Evolutionary conservation across 1,284 basidiomycete species (phyloP), one percentile per base, ranked within the genome.

Genomic region (Mycena sp.): DNA sequence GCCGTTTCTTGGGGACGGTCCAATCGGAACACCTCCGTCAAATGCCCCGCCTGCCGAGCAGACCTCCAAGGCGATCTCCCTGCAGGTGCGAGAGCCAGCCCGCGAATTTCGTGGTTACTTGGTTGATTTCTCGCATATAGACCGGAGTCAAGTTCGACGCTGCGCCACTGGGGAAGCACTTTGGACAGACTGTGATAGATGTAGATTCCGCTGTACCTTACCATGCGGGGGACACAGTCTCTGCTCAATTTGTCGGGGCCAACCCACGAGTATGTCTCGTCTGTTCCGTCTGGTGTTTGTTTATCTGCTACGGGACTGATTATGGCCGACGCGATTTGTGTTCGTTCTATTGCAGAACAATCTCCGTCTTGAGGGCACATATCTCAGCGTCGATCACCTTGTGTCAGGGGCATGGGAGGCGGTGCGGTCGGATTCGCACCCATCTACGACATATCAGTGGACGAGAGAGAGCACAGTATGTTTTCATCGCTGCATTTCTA

Each of bases 381-480:
- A 91, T 80, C 78, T 94, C 54, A 85, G 82, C 5, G 83, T 94
- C 38, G 90, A 93, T 67, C 82, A 80, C 43, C 77, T 83, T 28
- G 73, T 80, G 6, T 41, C 37, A 4, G 53, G 49, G 11, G 72
- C 77, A 46, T 94, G 91, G 91, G 75, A 66, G 57, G 73, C 81
- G 1, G 84, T 89, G 50, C 80, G 86, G 49, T 88, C 90, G 3
- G 93, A 95, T 75, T 92, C 91, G 11, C 92, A 94, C 73, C 90
- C 91, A 25, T 92, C 91, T 10, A 94, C 93, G 1, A 84, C 81
- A 23, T 92, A 86, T 73, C 80, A 83, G 53, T 94, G 93, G 93
- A 74, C 71, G 28, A 80, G 89, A 73, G 85, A 81, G 6, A 87
- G 76, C 73, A 79, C 78, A 17, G 64, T 65, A 41, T 21, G 53